These are phyloP conservation scores for Urtica urens DNA, from an alignment of 306 rosid species.

Conservation along the genomic window DNA sequence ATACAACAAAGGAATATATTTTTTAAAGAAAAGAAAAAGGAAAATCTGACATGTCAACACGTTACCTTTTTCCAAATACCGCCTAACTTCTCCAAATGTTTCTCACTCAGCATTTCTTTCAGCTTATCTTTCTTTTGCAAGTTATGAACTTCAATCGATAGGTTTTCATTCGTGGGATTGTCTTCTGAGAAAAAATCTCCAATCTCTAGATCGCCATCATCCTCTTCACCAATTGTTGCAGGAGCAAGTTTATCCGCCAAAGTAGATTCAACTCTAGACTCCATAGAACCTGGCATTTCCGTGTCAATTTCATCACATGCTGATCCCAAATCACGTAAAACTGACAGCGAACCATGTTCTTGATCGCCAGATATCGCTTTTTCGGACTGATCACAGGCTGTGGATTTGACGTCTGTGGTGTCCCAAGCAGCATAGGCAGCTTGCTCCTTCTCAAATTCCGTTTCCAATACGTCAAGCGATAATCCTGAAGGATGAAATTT, in stretches of 20 bases:
- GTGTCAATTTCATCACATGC: conserved; percentile 18
- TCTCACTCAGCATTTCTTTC: conserved; percentile 45
- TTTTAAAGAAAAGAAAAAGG: neutral
- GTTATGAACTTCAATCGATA: conserved; percentile 41
- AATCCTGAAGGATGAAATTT: conserved; percentile 52
- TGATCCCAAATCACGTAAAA: conserved; percentile 30
- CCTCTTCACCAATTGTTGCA: conserved; percentile 44
- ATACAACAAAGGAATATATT: too few species aligned
- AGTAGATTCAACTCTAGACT: conserved; percentile 24
- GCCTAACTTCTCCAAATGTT: conserved; percentile 67
- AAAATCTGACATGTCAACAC: neutral
- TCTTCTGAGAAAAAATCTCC: conserved; percentile 75
- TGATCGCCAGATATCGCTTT: conserved; percentile 13
- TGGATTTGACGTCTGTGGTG: conserved; percentile 23
- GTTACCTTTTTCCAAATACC: conserved; percentile 91
- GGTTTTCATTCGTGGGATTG: conserved; percentile 29
- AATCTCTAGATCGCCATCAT: conserved; percentile 52
- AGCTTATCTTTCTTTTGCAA: conserved; percentile 52
- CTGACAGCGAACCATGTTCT: conserved; percentile 15
- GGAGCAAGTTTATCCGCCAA: conserved; percentile 16
- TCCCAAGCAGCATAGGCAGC: conserved; percentile 27
- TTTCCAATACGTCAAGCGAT: conserved; percentile 49
- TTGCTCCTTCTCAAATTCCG: conserved; percentile 53
- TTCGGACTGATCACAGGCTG: conserved; percentile 17
- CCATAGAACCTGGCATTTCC: conserved; percentile 23